Percentiles rank a stretch among this genome's conserved stretches.
Evolutionary conservation across 331 rosid species (phyloP).

Genomic region (Ulmus americana): DNA sequence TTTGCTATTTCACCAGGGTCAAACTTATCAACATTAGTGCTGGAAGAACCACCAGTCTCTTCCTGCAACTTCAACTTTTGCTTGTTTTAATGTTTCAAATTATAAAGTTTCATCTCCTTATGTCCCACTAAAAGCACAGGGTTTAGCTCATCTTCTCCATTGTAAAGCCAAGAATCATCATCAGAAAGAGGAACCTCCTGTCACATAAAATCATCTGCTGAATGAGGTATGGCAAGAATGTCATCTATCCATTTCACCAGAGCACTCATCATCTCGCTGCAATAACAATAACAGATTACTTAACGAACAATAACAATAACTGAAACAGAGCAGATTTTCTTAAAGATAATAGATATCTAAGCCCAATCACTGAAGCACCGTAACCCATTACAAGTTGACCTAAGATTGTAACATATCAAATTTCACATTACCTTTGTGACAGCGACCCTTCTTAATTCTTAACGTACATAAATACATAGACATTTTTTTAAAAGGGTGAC

Average conservation of each 20-base stretch:
- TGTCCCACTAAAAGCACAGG: slow-evolving; percentile 74
- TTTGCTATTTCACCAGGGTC: slow-evolving; percentile 68
- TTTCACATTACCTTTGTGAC: not conserved
- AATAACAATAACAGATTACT: slow-evolving; percentile 23
- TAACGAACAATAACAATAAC: slow-evolving; percentile 6
- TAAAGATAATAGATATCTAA: not conserved
- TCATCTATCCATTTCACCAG: slow-evolving; percentile 86
- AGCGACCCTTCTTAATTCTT: too few relatives aligned
- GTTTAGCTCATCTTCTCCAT: slow-evolving; percentile 79
- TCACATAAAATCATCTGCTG: slow-evolving; percentile 52
- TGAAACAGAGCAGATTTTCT: slow-evolving; percentile 1
- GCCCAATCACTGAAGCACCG: not conserved
- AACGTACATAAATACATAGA: too few relatives aligned
- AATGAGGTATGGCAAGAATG: slow-evolving; percentile 59
- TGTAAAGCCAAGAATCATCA: slow-evolving; percentile 79
- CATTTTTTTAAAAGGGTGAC: too few relatives aligned
- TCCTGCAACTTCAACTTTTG: slow-evolving; percentile 52
- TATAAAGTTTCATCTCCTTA: slow-evolving; percentile 72
- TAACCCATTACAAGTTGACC: not conserved
- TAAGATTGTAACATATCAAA: not conserved
- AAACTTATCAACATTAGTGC: slow-evolving; percentile 47
- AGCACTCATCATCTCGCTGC: slow-evolving; percentile 78
- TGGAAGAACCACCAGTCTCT: slow-evolving; percentile 36
- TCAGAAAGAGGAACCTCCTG: slow-evolving; percentile 74
- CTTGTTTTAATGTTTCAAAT: slow-evolving; percentile 53